These are phyloP conservation scores for Leccinellum luteum DNA, from an alignment of 768 basidiomycete species.

Conservation along the genomic window DNA sequence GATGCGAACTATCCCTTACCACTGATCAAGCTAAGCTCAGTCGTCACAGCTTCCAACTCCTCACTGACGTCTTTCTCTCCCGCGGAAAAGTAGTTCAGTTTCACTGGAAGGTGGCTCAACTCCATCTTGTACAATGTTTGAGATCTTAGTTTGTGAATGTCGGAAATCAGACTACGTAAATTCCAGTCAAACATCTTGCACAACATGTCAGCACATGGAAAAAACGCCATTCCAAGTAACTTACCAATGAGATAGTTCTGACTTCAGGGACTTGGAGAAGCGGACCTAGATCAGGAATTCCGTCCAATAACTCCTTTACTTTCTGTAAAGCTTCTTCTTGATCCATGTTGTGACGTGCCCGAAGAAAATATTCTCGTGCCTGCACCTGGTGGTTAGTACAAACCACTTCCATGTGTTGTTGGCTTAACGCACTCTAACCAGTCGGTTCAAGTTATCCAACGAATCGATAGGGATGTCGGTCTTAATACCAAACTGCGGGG, in stretches of 20 bases:
- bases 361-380: not conserved
- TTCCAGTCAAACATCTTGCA: constrained; percentile 15
- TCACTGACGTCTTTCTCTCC: not conserved
- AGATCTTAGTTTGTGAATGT: not conserved
- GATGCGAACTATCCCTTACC: constrained; percentile 9
- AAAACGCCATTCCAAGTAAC: not conserved
- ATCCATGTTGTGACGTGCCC: not conserved
- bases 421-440: not conserved
- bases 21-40: constrained; percentile 9
- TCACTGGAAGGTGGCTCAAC: not conserved
- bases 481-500: not conserved
- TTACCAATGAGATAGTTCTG: constrained; percentile 2
- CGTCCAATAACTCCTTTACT: not conserved
- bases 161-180: not conserved
- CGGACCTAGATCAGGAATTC: not conserved
- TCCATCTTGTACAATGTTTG: not conserved
- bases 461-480: not conserved
- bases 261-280: constrained; percentile 2
- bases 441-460: not conserved
- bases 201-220: not conserved
- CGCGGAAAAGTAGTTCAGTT: not conserved
- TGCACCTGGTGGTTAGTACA: not conserved
- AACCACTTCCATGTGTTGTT: not conserved
- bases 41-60: constrained; percentile 1
- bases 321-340: not conserved